Conservation (phyloP, 2,329 filamentous ascomycete genomes). For the Verticillium albo-atrum region DNA sequence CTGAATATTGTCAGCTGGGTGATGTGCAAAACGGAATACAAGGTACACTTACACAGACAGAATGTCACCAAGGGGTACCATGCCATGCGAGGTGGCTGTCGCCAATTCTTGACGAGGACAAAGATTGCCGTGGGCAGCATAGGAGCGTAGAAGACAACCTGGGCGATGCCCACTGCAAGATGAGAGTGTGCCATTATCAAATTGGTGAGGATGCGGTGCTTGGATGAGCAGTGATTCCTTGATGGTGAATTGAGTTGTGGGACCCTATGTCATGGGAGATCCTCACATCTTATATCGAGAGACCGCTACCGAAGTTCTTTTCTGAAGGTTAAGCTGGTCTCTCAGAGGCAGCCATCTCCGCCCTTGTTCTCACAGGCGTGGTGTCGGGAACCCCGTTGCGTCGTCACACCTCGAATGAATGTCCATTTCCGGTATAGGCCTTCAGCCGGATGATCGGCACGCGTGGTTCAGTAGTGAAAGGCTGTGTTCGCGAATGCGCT, state of each 20-base stretch:
- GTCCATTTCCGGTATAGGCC: too few species aligned
- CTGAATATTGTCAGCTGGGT: conserved; percentile 6
- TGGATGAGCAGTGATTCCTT: neutral
- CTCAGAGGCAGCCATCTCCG: too few species aligned
- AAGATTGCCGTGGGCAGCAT: conserved; percentile 9
- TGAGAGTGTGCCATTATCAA: conserved; percentile 5
- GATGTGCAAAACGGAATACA: neutral
- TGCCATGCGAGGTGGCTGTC: conserved; percentile 7
- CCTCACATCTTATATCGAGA: too few species aligned
- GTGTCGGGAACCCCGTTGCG: too few species aligned
- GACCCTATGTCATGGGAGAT: neutral
- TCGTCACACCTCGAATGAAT: too few species aligned
- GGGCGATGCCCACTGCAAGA: conserved; percentile 8
- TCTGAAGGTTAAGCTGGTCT: too few species aligned
- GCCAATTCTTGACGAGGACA: conserved; percentile 8
- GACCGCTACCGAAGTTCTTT: too few species aligned
- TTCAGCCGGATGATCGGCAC: too few species aligned
- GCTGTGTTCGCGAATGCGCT: too few species aligned
- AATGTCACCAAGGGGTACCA: conserved; percentile 8
- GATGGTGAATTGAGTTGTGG: neutral
- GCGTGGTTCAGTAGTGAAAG: too few species aligned
- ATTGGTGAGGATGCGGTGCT: neutral
- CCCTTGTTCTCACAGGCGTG: too few species aligned
- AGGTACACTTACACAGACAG: neutral
- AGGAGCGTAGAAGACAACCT: conserved; percentile 11